phyloP scores from a whole-genome alignment of 2,329 filamentous ascomycete species.

The Aspergillus clavatus region DNA sequence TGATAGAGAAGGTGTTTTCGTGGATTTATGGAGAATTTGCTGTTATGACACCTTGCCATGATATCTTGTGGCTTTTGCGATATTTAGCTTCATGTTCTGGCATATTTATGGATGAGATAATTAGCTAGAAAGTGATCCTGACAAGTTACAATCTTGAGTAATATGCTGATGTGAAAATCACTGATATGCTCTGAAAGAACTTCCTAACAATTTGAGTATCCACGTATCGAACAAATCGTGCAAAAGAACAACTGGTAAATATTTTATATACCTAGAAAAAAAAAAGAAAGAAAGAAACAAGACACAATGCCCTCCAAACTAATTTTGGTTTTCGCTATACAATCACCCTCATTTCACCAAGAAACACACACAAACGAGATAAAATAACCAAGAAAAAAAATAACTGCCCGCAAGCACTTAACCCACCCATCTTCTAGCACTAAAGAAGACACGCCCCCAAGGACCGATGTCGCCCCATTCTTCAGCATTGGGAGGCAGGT shows the following conservation, averaged over 20 bases:
- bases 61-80: not conserved
- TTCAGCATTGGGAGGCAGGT: constrained; percentile 58
- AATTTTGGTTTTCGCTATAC: not conserved
- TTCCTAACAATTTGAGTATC: not conserved
- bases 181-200: not conserved
- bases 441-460: constrained; percentile 82
- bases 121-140: not conserved
- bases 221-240: not conserved
- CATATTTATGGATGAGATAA: not conserved
- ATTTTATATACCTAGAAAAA: not conserved
- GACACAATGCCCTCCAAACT: not conserved
- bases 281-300: not conserved
- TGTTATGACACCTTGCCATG: not conserved
- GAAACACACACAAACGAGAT: not conserved
- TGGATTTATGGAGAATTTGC: not conserved
- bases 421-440: constrained; percentile 82
- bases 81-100: no score
- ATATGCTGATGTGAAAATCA: no score
- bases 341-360: not conserved
- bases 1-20: no score
- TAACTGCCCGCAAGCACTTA: constrained; percentile 24
- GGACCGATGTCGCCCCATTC: constrained; percentile 78
- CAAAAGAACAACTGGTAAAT: not conserved
- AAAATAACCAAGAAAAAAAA: not conserved
- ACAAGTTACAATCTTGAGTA: not conserved